Evolutionary conservation across 1,284 basidiomycete species (phyloP), one percentile per base, ranked within the genome.

Genomic region (Vanrija sp.): DNA sequence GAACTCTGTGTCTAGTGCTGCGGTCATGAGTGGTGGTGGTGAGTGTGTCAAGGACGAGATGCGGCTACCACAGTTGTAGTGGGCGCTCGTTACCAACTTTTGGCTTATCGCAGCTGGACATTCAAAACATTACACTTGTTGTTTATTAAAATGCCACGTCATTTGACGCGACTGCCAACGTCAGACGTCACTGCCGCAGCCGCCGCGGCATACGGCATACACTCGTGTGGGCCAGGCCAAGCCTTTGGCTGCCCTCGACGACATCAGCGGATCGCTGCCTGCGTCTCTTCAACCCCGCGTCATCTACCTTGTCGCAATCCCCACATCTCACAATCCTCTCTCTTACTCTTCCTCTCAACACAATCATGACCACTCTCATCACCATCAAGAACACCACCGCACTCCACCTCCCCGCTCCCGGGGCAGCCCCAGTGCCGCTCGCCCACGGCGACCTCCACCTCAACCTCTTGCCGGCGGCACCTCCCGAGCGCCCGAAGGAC

Each of bases 361-460:
- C 23, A 10, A n/a, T 7, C 46, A 74, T 74, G 72, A 68, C 69
- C 44, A 69, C 72, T 9, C 62, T 77, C 38, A 51, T 72, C 50
- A 63, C 62, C 16, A 73, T 77, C 58, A 73, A 72, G 5, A 43
- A 50, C 25, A 49, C 52, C 19, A 67, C 57, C 8, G 74, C 71
- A 3, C 61, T 65, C 49, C 75, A 77, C 60, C 43, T 75, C 46
- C 73, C 75, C 5, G 63, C 68, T 0, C 69, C 69, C 0, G 58
- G 55, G 1, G 59, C 58, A 2, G 34, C 55, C 0, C 67, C 72
- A 9, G 61, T 77, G 19, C 68, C 68, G 7, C 67, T 77, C 26
- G 67, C 73, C 4, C 47, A 56, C 6, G 75, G 75, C 48, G 67
- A 71, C 34, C 64, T 77, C 23, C 53, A 54, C 18, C 66, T 77